Evolutionary conservation across 2,329 filamentous ascomycete genomes (phyloP), one percentile per base, ranked within the genome.

Genomic region (Epichloe sp.): DNA sequence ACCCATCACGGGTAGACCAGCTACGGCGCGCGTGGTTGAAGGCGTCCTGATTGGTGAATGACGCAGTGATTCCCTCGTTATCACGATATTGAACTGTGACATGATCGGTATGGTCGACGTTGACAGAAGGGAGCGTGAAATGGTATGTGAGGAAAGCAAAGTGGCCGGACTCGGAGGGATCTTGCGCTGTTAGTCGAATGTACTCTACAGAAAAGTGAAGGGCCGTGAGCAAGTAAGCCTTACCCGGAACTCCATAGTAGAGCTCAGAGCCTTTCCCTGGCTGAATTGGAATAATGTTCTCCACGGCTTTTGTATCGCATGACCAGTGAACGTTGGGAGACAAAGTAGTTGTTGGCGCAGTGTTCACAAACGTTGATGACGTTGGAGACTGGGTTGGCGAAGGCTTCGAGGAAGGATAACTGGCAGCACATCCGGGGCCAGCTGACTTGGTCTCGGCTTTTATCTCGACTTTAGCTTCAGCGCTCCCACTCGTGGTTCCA

Each of bases 51-150:
- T 45, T 53, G 5, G 17, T 31, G 47, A 63, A 63, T 14, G 44
- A 50, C 11, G 58, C 48, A 0, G 50, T 46, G 11, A 61, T 45
- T 1, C 52, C 53, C 2, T 49, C 34, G 0, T 43, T 5, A 1
- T 34, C n/a, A 34, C 53, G 43, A 15, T 59, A 56, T 7, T 52
- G 38, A 7, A 56, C 48, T 0, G 42, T 47, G 7, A 62, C 41
- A 21, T 61, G 55, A 3, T 59, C 57, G 41, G 52, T 55, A 34
- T 65, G 60, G 38, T 65, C 62, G 1, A 64, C 56, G 52, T 63
- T 63, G 44, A 65, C 62, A 0, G 62, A 63, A 1, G 60, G 62
- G 3, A 44, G 49, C 5, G 51, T 57, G 51, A 64, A 62, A 45
- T 56, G 54, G 52, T 63, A 63, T 10, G 52, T 61, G 17, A 64